Evolutionary conservation across 495 filamentous ascomycete species (phyloP).

Genomic region (Trichodelitschia bisporula): DNA sequence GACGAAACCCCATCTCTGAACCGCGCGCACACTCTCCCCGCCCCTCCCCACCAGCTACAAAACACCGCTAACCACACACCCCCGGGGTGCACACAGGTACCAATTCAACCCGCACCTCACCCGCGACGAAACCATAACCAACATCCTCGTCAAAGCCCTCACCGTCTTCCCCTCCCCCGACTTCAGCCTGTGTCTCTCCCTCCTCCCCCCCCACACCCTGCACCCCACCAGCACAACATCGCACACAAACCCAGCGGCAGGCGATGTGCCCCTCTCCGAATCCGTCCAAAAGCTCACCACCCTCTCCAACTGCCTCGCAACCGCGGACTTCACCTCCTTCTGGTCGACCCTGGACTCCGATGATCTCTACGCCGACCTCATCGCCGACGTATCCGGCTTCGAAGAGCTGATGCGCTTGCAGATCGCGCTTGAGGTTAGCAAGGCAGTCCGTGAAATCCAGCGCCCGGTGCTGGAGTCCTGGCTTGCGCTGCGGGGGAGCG

Average conservation of each 20-base stretch:
- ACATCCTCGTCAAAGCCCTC: constrained; percentile 92
- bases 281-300: constrained; percentile 69
- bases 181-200: constrained; percentile 79
- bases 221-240: constrained; percentile 20
- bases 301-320: constrained; percentile 66
- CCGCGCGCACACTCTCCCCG: not conserved
- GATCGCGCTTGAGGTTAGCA: constrained; percentile 72
- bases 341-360: constrained; percentile 83
- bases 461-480: constrained; percentile 57
- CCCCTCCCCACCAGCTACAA: constrained; percentile 1
- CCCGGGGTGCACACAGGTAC: constrained; percentile 34
- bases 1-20: not conserved
- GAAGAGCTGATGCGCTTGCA: constrained; percentile 85
- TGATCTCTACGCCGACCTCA: constrained; percentile 87
- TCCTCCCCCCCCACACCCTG: constrained; percentile 61
- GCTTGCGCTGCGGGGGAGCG: constrained; percentile 51
- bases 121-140: constrained; percentile 89
- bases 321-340: constrained; percentile 70
- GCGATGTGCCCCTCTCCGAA: constrained; percentile 41
- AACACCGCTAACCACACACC: constrained; percentile 1
- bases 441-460: constrained; percentile 66
- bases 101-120: constrained; percentile 99
- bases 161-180: constrained; percentile 93
- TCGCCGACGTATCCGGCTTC: constrained; percentile 84
- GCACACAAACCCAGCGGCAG: constrained; percentile 18